Evolutionary conservation across 345 rosid species (phyloP).

Genomic region (Lepidium didymum): DNA sequence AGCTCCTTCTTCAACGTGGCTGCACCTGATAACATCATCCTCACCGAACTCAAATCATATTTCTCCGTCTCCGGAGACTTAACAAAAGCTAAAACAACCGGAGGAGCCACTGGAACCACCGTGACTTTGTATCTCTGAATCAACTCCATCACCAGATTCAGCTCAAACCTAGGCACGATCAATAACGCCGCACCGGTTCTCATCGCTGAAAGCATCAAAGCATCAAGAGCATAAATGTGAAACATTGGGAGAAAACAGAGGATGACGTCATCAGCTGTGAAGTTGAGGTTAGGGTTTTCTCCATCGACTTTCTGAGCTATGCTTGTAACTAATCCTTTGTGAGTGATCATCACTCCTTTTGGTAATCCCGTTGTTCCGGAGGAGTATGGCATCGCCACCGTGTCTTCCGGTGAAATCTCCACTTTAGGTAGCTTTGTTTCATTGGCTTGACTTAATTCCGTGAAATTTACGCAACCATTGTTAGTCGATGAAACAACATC

Average conservation of each 20-base stretch:
- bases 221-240: conserved; percentile 64
- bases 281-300: conserved; percentile 76
- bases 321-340: conserved; percentile 68
- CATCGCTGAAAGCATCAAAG: conserved; percentile 62
- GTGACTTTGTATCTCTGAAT: conserved; percentile 57
- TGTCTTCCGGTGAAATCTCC: conserved; percentile 52
- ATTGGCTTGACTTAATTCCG: conserved; percentile 36
- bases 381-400: conserved; percentile 82
- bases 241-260: conserved; percentile 74
- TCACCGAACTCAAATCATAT: conserved; percentile 61
- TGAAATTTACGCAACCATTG: conserved; percentile 49
- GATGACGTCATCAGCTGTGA: conserved; percentile 56
- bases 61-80: conserved; percentile 47
- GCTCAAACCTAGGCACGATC: conserved; percentile 75
- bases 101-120: conserved; percentile 76
- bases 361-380: conserved; percentile 96
- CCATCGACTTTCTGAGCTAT: conserved; percentile 92
- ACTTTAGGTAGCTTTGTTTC: conserved; percentile 37
- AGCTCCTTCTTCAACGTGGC: conserved; percentile 88
- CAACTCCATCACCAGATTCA: conserved; percentile 40
- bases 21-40: conserved; percentile 66
- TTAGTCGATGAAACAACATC: conserved; percentile 13
- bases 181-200: conserved; percentile 73
- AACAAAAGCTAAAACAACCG: conserved; percentile 57
- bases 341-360: conserved; percentile 89